Evolutionary conservation across 2,329 filamentous ascomycete genomes (phyloP).

Genomic region (Colletotrichum tamarilloi): DNA sequence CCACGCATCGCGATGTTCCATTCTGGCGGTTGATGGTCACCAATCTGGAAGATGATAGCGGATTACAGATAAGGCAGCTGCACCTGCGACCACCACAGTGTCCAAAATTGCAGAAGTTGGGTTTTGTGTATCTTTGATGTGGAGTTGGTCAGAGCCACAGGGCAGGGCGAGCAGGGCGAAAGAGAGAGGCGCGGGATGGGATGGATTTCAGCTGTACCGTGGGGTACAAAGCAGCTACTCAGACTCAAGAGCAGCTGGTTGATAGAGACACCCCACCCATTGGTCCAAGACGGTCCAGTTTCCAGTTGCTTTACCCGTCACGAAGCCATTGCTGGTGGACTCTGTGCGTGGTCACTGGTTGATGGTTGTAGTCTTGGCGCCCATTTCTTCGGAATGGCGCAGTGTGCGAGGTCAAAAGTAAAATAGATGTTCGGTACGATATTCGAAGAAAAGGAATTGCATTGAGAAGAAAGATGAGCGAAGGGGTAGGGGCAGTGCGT

Average conservation of each 20-base stretch:
- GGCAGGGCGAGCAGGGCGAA: conserved; percentile 1
- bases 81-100: neutral
- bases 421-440: neutral
- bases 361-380: neutral
- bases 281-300: neutral
- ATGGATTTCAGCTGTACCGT: neutral
- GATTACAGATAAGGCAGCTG: neutral
- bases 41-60: neutral
- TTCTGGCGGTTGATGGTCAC: neutral
- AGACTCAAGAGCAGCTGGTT: neutral
- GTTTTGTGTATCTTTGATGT: conserved; percentile 12
- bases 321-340: no score
- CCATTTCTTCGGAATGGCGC: neutral
- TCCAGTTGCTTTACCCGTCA: neutral
- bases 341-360: neutral
- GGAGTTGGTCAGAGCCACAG: neutral
- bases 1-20: no score
- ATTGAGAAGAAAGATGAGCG: neutral
- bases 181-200: neutral
- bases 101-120: neutral
- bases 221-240: neutral
- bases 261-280: neutral
- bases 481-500: neutral
- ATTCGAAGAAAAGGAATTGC: neutral
- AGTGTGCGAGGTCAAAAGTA: neutral